Evolutionary conservation across 2,329 filamentous ascomycete species (phyloP).

Genomic region (Tolypocladium cylindrosporum): DNA sequence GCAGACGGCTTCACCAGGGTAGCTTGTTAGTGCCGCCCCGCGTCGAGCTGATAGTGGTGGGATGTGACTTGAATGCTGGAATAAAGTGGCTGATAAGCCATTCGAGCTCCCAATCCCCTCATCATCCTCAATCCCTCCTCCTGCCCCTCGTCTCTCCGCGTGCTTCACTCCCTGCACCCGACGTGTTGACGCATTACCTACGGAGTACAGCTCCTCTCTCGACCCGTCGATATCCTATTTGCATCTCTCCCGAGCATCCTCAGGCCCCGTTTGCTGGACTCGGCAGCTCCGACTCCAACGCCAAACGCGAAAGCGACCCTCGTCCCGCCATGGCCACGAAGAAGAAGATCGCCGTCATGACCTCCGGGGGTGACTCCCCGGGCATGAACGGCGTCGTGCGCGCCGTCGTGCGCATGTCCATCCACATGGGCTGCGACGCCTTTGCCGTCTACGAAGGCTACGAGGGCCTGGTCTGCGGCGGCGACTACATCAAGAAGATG

Average conservation of each 20-base stretch:
- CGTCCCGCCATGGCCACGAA: slow-evolving; percentile 31
- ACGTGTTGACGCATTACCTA: neutral
- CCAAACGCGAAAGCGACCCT: neutral
- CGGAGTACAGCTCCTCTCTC: neutral
- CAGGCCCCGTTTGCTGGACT: slow-evolving; percentile 1
- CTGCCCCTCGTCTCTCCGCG: neutral
- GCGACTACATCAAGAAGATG: slow-evolving; percentile 79
- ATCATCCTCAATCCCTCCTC: neutral
- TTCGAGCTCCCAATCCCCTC: neutral
- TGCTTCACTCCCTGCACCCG: neutral
- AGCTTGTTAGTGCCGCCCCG: neutral
- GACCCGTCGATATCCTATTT: slow-evolving; percentile 11
- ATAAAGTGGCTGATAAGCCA: neutral
- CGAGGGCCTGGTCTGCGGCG: slow-evolving; percentile 85
- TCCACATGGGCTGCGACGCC: slow-evolving; percentile 71
- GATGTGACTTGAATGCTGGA: neutral
- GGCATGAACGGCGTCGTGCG: slow-evolving; percentile 92
- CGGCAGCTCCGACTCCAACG: neutral
- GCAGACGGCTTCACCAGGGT: neutral
- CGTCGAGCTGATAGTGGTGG: neutral
- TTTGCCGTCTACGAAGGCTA: slow-evolving; percentile 89
- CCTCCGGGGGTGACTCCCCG: slow-evolving; percentile 85
- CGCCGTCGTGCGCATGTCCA: slow-evolving; percentile 83
- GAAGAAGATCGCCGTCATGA: slow-evolving; percentile 81
- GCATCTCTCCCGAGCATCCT: slow-evolving; percentile 16